Evolutionary conservation across 805 yeast species (phyloP).

Genomic region (Kluyveromyces dobzhanskii): DNA sequence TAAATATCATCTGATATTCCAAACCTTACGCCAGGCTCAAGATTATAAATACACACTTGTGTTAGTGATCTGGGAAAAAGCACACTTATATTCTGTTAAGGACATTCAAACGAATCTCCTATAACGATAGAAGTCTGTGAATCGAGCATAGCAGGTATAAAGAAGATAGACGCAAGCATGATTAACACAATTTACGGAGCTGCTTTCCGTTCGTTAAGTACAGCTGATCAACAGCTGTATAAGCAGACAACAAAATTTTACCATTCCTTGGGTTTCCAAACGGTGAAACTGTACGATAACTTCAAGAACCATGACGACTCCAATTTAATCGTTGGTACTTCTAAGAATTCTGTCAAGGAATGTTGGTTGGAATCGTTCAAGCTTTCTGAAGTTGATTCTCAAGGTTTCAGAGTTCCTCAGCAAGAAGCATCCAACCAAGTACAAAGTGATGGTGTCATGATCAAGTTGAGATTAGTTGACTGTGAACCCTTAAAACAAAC

Average conservation of each 20-base stretch:
- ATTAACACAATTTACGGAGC: slow-evolving; percentile 28
- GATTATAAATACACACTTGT: no score
- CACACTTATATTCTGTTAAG: no score
- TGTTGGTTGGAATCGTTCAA: slow-evolving; percentile 69
- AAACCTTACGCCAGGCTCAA: no score
- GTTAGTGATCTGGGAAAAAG: no score
- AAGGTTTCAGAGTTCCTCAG: slow-evolving; percentile 50
- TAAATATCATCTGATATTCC: no score
- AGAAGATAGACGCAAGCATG: background rate
- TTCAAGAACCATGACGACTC: slow-evolving; percentile 29
- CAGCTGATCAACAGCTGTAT: slow-evolving; percentile 41
- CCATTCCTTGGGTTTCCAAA: slow-evolving; percentile 49
- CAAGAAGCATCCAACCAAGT: slow-evolving; percentile 35
- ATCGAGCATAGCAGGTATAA: no score
- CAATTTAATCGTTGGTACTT: slow-evolving; percentile 42
- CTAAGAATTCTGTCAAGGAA: slow-evolving; percentile 60
- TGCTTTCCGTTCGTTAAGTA: slow-evolving; percentile 55
- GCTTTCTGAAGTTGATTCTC: slow-evolving; percentile 45
- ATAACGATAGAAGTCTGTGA: no score
- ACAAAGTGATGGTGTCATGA: slow-evolving; percentile 38
- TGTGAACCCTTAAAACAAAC: slow-evolving; percentile 21
- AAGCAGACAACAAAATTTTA: slow-evolving; percentile 47
- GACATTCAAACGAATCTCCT: no score
- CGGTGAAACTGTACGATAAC: slow-evolving; percentile 53
- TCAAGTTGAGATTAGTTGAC: slow-evolving; percentile 40